A percentile compares a stretch with the other conserved stretches of the same genome.
Evolutionary conservation across 768 basidiomycete species (phyloP).

Genomic region (Trametes villosa): DNA sequence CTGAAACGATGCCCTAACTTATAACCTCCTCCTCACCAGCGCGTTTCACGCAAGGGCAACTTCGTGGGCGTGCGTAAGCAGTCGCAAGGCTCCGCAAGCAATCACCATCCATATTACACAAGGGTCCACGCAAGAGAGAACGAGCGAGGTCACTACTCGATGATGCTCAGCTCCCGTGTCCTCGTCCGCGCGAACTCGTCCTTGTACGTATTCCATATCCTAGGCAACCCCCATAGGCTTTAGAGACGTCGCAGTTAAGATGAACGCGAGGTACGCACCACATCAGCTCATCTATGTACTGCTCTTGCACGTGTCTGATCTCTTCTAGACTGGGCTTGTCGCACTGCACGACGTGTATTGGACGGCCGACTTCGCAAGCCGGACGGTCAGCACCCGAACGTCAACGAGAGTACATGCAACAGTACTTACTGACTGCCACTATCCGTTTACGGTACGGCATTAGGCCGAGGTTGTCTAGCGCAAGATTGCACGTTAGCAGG

Average conservation of each 20-base stretch:
- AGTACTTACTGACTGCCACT: slow-evolving; percentile 89
- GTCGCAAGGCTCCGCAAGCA: not conserved
- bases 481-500: not conserved
- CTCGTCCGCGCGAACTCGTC: slow-evolving; percentile 88
- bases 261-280: slow-evolving; percentile 53
- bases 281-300: slow-evolving; percentile 92
- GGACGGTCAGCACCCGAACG: too few species aligned
- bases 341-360: slow-evolving; percentile 76
- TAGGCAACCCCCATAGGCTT: slow-evolving; percentile 36
- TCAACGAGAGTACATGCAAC: not conserved
- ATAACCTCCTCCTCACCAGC: too few species aligned
- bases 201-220: slow-evolving; percentile 97
- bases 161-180: slow-evolving; percentile 74
- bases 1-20: too few species aligned
- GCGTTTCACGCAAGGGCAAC: too few species aligned
- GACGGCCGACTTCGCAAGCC: slow-evolving; percentile 72
- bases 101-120: not conserved
- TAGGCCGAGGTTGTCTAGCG: slow-evolving; percentile 86
- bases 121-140: not conserved
- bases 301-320: slow-evolving; percentile 74
- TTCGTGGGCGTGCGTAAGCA: not conserved
- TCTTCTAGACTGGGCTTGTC: slow-evolving; percentile 85
- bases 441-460: slow-evolving; percentile 96
- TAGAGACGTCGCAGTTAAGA: not conserved
- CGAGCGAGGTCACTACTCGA: slow-evolving; percentile 50